Conservation (phyloP, 768 basidiomycete species). For the Phlegmacium glaucopus region DNA sequence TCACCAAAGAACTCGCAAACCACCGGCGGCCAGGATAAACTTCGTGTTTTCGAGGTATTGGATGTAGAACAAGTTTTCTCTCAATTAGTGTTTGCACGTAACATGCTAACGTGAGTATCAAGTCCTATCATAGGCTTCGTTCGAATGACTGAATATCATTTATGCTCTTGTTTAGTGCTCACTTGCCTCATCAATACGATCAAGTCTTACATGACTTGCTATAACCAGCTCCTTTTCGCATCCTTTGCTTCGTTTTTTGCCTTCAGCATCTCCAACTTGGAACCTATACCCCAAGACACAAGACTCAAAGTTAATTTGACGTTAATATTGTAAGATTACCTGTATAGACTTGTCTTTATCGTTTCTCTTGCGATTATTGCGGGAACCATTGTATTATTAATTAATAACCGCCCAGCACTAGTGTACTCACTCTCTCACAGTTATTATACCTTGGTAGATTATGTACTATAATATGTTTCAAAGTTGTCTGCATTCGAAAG, state of each 20-base stretch:
- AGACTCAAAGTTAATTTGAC: too few relatives aligned
- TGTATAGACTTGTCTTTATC: too few relatives aligned
- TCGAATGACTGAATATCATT: conserved; percentile 4
- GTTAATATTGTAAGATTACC: too few relatives aligned
- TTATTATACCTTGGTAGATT: too few relatives aligned
- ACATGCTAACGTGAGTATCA: conserved; percentile 69
- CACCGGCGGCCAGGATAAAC: conserved; percentile 36
- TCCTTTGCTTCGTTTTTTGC: not conserved
- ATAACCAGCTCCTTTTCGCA: conserved; percentile 22
- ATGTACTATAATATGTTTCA: too few relatives aligned
- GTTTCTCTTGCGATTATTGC: too few relatives aligned
- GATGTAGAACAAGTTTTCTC: conserved; percentile 76
- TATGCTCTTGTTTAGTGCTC: conserved; percentile 53
- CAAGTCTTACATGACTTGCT: conserved; percentile 67
- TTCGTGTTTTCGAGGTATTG: conserved; percentile 74
- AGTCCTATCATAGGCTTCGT: conserved; percentile 2
- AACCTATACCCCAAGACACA: too few relatives aligned
- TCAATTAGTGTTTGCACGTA: conserved; percentile 77
- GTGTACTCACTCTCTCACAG: too few relatives aligned
- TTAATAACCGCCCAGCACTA: too few relatives aligned
- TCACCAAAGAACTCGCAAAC: conserved; percentile 5
- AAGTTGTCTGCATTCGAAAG: too few relatives aligned
- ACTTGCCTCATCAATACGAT: conserved; percentile 82
- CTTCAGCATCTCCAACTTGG: too few relatives aligned
- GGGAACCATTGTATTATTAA: too few relatives aligned